These are phyloP conservation scores for Rhizophagus clarus DNA, from an alignment of 192 early-diverging fungal genomes.

Conservation along the genomic window DNA sequence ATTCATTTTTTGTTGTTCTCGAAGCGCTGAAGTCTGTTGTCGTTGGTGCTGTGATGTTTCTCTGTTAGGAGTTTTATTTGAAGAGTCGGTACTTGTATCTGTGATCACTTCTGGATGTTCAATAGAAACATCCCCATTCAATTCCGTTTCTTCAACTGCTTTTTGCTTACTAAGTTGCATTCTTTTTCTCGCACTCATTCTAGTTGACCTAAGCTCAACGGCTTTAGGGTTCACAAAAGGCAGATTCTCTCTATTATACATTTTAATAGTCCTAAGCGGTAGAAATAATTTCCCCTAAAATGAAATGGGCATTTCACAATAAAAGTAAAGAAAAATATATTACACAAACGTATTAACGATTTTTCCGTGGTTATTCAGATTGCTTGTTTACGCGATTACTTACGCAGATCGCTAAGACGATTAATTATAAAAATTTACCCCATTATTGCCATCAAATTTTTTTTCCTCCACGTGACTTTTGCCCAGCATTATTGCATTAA, in stretches of 20 bases:
- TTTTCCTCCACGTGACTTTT: too few species aligned
- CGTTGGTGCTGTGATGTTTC: not conserved
- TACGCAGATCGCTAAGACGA: too few species aligned
- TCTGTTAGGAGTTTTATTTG: not conserved
- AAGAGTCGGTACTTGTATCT: not conserved
- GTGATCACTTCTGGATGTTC: not conserved
- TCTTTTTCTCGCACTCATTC: not conserved
- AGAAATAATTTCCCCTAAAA: not conserved
- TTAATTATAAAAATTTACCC: too few species aligned
- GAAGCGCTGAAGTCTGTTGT: not conserved
- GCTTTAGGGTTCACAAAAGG: not conserved
- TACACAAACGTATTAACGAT: not conserved
- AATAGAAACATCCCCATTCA: not conserved
- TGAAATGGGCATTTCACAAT: not conserved
- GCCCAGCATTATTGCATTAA: too few species aligned
- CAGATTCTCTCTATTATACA: not conserved
- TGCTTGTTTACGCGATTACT: not conserved
- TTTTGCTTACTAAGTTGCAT: not conserved
- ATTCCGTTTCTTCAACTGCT: not conserved
- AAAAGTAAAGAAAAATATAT: not conserved
- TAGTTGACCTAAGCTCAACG: not conserved
- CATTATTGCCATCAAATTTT: too few species aligned
- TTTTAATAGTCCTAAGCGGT: not conserved
- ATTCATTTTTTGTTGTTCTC: not conserved
- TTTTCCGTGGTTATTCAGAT: not conserved